phyloP scores from a whole-genome alignment of 257 asterid genomes.

The Penstemon newberryi region DNA sequence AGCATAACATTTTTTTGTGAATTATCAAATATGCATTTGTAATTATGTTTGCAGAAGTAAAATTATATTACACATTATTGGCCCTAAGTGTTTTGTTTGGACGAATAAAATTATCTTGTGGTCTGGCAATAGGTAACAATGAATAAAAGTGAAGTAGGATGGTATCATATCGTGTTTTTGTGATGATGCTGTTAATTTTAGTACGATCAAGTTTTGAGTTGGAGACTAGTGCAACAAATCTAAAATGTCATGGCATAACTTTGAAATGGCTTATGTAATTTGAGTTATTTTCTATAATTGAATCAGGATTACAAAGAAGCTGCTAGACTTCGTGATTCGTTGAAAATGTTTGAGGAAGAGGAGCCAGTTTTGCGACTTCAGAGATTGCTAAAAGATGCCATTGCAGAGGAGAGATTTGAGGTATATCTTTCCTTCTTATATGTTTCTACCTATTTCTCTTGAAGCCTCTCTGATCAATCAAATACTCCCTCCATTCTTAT shows the following conservation, averaged over 20 bases:
- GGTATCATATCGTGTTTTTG: neutral
- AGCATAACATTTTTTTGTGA: too few relatives aligned
- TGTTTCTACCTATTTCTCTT: too few relatives aligned
- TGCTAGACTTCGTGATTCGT: conserved; percentile 79
- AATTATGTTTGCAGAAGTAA: too few relatives aligned
- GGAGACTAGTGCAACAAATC: too few relatives aligned
- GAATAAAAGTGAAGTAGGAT: neutral
- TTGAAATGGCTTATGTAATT: too few relatives aligned
- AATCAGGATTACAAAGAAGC: conserved; percentile 73
- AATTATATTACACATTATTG: too few relatives aligned
- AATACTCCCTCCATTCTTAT: too few relatives aligned
- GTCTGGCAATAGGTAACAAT: neutral
- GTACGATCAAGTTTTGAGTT: neutral
- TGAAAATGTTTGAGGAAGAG: conserved; percentile 72
- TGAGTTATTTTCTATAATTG: neutral
- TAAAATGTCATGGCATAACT: too few relatives aligned
- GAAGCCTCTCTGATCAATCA: too few relatives aligned
- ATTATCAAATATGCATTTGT: too few relatives aligned
- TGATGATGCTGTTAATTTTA: neutral
- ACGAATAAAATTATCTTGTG: too few relatives aligned
- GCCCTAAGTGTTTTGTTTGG: too few relatives aligned
- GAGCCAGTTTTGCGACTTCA: conserved; percentile 73
- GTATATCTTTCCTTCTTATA: conserved; percentile 32
- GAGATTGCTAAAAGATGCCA: conserved; percentile 74
- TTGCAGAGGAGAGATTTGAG: conserved; percentile 75